Percentiles rank a stretch among this genome's conserved stretches.
Conservation (phyloP, 192 early-diverging fungal genomes). For the Coemansia sp. region DNA sequence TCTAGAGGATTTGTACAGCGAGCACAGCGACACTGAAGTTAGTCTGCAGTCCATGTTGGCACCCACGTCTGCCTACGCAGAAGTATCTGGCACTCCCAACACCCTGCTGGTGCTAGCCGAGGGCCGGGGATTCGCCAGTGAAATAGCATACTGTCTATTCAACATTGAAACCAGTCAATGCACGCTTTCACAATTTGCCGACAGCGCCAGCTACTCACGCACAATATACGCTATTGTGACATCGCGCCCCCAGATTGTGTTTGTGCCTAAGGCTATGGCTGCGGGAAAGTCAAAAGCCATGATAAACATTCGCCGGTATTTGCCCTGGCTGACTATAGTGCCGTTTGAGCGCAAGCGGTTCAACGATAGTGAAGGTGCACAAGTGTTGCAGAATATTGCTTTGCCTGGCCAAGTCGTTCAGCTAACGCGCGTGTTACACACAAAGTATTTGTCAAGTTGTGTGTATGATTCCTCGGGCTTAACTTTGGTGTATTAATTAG, state of each 20-base stretch:
- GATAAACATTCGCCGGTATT: conserved; percentile 41
- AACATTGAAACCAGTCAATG: conserved; percentile 32
- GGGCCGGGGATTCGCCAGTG: conserved; percentile 43
- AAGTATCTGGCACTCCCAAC: conserved; percentile 15
- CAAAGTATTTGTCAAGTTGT: conserved; percentile 21
- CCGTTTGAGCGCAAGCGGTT: conserved; percentile 32
- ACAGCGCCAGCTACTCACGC: conserved; percentile 47
- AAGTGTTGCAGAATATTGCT: conserved; percentile 16
- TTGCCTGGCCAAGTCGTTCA: conserved; percentile 17
- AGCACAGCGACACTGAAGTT: neutral
- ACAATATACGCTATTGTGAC: conserved; percentile 43
- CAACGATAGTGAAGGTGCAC: conserved; percentile 29
- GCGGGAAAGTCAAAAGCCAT: conserved; percentile 49
- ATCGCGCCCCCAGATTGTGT: conserved; percentile 29
- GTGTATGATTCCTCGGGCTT: neutral
- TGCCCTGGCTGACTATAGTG: conserved; percentile 38
- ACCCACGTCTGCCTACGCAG: conserved; percentile 38
- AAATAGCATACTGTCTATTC: conserved; percentile 47
- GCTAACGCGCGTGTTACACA: conserved; percentile 21
- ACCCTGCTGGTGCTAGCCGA: conserved; percentile 42
- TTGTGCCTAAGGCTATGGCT: conserved; percentile 38
- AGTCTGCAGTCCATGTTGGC: conserved; percentile 11
- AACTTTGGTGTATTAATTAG: neutral
- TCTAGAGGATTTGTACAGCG: neutral
- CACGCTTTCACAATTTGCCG: conserved; percentile 43